These are phyloP conservation scores for Boletellus emodensis DNA, from an alignment of 768 basidiomycete genomes.

Conservation along the genomic window DNA sequence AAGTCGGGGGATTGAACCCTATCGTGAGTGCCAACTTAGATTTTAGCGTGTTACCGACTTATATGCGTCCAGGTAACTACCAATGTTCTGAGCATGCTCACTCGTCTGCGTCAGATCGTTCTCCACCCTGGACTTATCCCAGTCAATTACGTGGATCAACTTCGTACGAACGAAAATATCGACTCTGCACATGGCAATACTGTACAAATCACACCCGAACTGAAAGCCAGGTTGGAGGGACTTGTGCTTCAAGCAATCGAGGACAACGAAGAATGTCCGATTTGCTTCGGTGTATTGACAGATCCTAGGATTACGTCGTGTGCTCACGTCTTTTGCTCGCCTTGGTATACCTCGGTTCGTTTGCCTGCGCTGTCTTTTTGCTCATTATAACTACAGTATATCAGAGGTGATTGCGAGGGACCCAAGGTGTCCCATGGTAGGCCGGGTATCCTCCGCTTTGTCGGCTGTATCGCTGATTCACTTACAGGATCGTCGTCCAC, in stretches of 20 bases:
- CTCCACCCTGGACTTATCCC: slow-evolving; percentile 79
- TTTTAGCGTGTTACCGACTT: not conserved
- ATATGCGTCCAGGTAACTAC: slow-evolving; percentile 49
- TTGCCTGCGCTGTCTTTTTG: not conserved
- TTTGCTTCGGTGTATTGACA: slow-evolving; percentile 58
- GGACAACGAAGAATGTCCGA: slow-evolving; percentile 79
- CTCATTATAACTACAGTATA: slow-evolving; percentile 43
- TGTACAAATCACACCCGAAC: slow-evolving; percentile 47
- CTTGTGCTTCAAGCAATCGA: slow-evolving; percentile 65
- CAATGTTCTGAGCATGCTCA: slow-evolving; percentile 78
- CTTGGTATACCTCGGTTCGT: slow-evolving; percentile 46
- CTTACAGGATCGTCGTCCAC: slow-evolving; percentile 62
- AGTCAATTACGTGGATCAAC: slow-evolving; percentile 61
- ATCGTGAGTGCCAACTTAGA: slow-evolving; percentile 31
- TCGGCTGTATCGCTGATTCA: not conserved
- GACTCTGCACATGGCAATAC: slow-evolving; percentile 17
- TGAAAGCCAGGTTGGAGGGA: slow-evolving; percentile 53
- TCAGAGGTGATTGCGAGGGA: slow-evolving; percentile 66
- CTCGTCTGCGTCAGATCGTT: slow-evolving; percentile 77
- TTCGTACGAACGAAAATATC: slow-evolving; percentile 35
- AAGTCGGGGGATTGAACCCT: slow-evolving; percentile 36
- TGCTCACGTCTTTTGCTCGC: slow-evolving; percentile 65
- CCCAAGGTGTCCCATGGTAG: slow-evolving; percentile 80
- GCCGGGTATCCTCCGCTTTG: not conserved
- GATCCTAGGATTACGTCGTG: slow-evolving; percentile 75